Evolutionary conservation across 805 yeast species (phyloP).

Genomic region (Ogataea polymorpha): DNA sequence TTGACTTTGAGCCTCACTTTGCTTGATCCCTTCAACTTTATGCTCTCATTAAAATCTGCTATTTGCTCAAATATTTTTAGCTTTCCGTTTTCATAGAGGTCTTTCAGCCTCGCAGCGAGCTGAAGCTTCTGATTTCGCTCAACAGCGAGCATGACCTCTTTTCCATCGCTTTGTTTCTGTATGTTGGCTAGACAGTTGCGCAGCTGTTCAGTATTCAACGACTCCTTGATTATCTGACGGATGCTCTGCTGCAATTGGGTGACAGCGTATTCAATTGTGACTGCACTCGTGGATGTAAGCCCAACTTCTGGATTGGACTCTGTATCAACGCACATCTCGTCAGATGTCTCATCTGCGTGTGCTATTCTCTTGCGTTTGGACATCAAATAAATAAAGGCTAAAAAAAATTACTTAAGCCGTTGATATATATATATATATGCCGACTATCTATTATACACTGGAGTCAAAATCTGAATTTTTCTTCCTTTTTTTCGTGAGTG

Average conservation of each 20-base stretch:
- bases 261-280: constrained; percentile 49
- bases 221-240: constrained; percentile 46
- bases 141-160: constrained; percentile 48
- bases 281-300: constrained; percentile 17
- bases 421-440: no score
- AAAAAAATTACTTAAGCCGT: neutral
- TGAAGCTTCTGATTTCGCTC: constrained; percentile 52
- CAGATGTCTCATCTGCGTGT: neutral
- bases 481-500: constrained; percentile 3
- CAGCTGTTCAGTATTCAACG: constrained; percentile 51
- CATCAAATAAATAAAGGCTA: no score
- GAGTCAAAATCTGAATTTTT: constrained; percentile 9
- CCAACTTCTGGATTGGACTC: neutral
- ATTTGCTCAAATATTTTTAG: constrained; percentile 57
- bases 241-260: constrained; percentile 51
- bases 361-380: neutral
- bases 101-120: constrained; percentile 58
- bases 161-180: constrained; percentile 15
- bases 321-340: neutral
- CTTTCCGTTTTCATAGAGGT: constrained; percentile 46
- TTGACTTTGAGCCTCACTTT: constrained; percentile 16
- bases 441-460: neutral
- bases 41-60: constrained; percentile 36
- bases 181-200: constrained; percentile 28
- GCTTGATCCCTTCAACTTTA: constrained; percentile 19